phyloP scores from a whole-genome alignment of 768 basidiomycete genomes.

The Pulveroboletus sp. region DNA sequence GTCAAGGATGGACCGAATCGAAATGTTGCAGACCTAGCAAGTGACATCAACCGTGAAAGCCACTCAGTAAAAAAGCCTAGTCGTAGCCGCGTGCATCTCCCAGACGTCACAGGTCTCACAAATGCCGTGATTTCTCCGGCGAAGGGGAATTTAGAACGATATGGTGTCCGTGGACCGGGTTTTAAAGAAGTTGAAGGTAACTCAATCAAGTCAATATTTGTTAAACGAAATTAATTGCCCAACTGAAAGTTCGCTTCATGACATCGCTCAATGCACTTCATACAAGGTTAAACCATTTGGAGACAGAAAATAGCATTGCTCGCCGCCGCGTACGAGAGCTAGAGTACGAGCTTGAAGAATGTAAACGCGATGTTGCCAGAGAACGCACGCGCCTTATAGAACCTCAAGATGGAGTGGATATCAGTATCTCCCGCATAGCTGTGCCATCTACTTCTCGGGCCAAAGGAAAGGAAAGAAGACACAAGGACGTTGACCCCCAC shows the following conservation, averaged over 20 bases:
- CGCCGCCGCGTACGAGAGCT: conserved; percentile 80
- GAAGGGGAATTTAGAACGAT: conserved; percentile 48
- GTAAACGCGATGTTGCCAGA: conserved; percentile 69
- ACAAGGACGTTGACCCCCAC: conserved; percentile 35
- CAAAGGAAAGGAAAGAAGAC: conserved; percentile 27
- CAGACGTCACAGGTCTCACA: conserved; percentile 82
- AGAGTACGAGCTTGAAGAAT: conserved; percentile 80
- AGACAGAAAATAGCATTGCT: conserved; percentile 79
- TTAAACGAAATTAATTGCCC: not conserved
- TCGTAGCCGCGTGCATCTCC: conserved; percentile 51
- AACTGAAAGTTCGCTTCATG: conserved; percentile 50
- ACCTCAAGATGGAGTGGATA: conserved; percentile 39
- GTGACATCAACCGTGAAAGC: conserved; percentile 6
- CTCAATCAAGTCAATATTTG: conserved; percentile 5
- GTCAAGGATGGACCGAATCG: conserved; percentile 29
- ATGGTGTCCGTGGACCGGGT: conserved; percentile 42
- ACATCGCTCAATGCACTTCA: conserved; percentile 61
- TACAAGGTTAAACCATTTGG: conserved; percentile 63
- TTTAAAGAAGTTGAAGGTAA: conserved; percentile 64
- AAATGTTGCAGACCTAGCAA: conserved; percentile 9
- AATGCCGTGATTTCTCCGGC: conserved; percentile 73
- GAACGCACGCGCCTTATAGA: conserved; percentile 65
- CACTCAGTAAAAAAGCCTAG: conserved; percentile 21
- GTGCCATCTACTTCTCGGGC: conserved; percentile 19
- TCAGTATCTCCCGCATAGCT: conserved; percentile 11